Conservation (phyloP, 257 asterid species). For the Solanum appendiculatum region DNA sequence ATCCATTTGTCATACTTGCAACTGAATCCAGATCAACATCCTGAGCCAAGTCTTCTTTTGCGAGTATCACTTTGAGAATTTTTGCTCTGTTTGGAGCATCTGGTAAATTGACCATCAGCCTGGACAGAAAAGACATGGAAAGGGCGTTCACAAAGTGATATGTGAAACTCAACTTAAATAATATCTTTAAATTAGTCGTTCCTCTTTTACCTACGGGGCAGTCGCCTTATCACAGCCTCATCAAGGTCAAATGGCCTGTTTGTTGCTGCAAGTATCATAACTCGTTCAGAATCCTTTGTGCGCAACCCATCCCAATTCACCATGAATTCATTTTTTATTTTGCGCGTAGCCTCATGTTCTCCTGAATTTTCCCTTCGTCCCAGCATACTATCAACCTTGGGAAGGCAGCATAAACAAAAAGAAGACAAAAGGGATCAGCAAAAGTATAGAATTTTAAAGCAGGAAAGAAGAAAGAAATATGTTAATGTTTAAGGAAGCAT, state of each 20-base stretch:
- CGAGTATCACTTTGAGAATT: conserved; percentile 69
- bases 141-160: background rate
- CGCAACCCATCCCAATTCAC: conserved; percentile 95
- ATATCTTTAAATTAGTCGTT: background rate
- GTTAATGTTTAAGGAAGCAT: conserved; percentile 8
- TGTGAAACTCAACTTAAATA: background rate
- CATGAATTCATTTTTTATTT: conserved; percentile 98
- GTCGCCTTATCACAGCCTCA: conserved; percentile 86
- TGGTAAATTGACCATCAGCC: conserved; percentile 93
- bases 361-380: conserved; percentile 88
- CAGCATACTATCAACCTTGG: conserved; percentile 90
- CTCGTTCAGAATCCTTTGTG: conserved; percentile 83
- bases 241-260: conserved; percentile 96
- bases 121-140: background rate
- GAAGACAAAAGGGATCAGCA: background rate
- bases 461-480: background rate
- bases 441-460: background rate
- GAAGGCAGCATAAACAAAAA: background rate
- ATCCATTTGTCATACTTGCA: conserved; percentile 79
- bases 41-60: conserved; percentile 78
- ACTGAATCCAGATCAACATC: conserved; percentile 62
- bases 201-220: conserved; percentile 65
- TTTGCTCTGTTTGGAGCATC: conserved; percentile 85
- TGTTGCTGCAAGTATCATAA: conserved; percentile 90
- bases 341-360: conserved; percentile 92